phyloP scores from a whole-genome alignment of 2,329 filamentous ascomycete species.

The Fusarium pseudoanthophilum region DNA sequence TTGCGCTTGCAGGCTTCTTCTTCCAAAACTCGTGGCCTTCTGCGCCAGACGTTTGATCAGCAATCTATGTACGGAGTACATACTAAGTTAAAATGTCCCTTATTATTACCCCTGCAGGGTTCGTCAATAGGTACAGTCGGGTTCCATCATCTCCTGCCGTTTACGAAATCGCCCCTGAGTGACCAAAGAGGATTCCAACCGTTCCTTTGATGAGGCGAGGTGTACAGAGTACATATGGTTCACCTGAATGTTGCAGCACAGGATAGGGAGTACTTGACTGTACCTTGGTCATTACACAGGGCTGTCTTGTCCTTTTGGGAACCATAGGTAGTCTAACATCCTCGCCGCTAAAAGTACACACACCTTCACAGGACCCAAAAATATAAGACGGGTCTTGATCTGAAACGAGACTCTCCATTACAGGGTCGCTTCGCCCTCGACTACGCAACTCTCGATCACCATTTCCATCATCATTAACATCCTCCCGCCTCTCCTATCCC shows the following conservation, averaged over 20 bases:
- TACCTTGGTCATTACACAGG: not conserved
- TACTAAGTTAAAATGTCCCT: not conserved
- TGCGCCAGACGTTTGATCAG: constrained; percentile 13
- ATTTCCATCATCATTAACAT: constrained; percentile 1
- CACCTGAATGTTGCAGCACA: constrained; percentile 40
- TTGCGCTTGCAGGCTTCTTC: not conserved
- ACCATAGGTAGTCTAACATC: not conserved
- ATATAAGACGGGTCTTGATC: constrained; percentile 32
- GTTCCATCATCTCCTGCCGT: constrained; percentile 24
- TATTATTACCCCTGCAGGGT: constrained; percentile 28
- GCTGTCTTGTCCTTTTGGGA: not conserved
- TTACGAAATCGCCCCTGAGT: constrained; percentile 23
- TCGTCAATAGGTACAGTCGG: constrained; percentile 10
- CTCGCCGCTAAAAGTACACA: constrained; percentile 10
- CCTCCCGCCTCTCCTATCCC: constrained; percentile 20
- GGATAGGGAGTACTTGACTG: not conserved
- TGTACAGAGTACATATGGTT: constrained; percentile 6
- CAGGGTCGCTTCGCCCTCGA: constrained; percentile 31
- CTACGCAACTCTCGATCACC: constrained; percentile 9
- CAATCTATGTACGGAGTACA: not conserved
- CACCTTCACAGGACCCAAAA: constrained; percentile 2
- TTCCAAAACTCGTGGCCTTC: constrained; percentile 16
- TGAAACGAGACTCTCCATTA: constrained; percentile 40
- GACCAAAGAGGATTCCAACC: constrained; percentile 25
- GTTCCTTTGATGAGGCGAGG: constrained; percentile 15